Percentiles rank a stretch among this genome's conserved stretches.
Evolutionary conservation across 208 protist genomes (phyloP).

Genomic region (Porcisia deanei): DNA sequence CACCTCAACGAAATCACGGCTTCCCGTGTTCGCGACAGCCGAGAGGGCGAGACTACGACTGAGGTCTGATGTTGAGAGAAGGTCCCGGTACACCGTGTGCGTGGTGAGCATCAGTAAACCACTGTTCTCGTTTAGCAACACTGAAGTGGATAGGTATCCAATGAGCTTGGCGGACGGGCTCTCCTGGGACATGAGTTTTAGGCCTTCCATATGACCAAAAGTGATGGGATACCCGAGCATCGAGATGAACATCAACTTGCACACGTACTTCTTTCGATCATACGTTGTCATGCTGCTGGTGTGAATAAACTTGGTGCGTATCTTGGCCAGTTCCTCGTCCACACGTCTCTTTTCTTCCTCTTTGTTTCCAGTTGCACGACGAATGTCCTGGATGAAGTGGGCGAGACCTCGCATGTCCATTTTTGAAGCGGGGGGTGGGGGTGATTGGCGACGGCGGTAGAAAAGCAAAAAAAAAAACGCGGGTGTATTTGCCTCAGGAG

Average conservation of each 20-base stretch:
- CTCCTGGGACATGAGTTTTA: slow-evolving; percentile 96
- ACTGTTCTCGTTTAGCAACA: slow-evolving; percentile 97
- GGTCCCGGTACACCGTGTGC: slow-evolving; percentile 96
- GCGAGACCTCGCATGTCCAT: slow-evolving; percentile 97
- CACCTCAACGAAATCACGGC: slow-evolving; percentile 97
- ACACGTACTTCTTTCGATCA: slow-evolving; percentile 99
- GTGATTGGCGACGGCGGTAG: not conserved
- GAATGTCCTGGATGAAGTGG: slow-evolving; percentile 96
- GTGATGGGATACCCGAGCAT: slow-evolving; percentile 99
- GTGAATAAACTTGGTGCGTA: slow-evolving; percentile 97
- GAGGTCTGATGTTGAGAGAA: slow-evolving; percentile 92
- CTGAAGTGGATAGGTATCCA: slow-evolving; percentile 95
- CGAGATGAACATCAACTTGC: slow-evolving; percentile 99
- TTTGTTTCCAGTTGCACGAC: slow-evolving; percentile 88
- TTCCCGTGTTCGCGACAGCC: slow-evolving; percentile 97
- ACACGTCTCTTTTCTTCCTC: slow-evolving; percentile 96
- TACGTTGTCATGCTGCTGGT: slow-evolving; percentile 90
- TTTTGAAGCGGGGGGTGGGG: slow-evolving; percentile 31
- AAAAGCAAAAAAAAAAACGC: not conserved
- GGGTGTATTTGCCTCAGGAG: not conserved
- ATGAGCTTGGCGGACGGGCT: slow-evolving; percentile 98
- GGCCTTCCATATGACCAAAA: slow-evolving; percentile 99
- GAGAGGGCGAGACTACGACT: slow-evolving; percentile 96
- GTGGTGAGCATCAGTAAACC: slow-evolving; percentile 98
- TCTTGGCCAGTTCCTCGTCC: slow-evolving; percentile 99